These are phyloP conservation scores for Cystobasidiaceae sp. DNA, from an alignment of 1,284 basidiomycete species.

Conservation along the genomic window DNA sequence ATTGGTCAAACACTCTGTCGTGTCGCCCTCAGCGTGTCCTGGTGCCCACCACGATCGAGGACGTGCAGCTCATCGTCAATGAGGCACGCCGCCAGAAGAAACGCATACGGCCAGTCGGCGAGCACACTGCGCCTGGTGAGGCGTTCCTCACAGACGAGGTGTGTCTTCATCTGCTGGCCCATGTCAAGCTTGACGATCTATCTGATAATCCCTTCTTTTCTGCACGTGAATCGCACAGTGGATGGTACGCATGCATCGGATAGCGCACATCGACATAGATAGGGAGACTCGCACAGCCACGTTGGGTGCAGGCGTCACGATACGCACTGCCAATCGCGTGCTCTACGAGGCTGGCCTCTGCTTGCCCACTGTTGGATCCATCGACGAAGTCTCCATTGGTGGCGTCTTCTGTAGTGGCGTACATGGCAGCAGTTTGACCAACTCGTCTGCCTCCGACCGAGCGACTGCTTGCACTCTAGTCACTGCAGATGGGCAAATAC, in stretches of 20 bases:
- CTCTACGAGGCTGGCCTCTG: conserved; percentile 14
- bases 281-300: neutral
- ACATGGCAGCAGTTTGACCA: conserved; percentile 8
- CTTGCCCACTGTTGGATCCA: conserved; percentile 20
- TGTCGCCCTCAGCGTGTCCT: conserved; percentile 23
- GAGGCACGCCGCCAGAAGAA: conserved; percentile 2
- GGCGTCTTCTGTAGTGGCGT: neutral
- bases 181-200: neutral
- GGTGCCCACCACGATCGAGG: conserved; percentile 5
- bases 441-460: conserved; percentile 1
- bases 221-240: conserved; percentile 4
- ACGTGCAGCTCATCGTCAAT: conserved; percentile 12
- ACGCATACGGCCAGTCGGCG: conserved; percentile 16
- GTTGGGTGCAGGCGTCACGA: conserved; percentile 3
- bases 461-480: conserved; percentile 16
- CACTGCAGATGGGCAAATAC: conserved; percentile 11
- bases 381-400: conserved; percentile 19
- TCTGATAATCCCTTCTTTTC: neutral
- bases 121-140: conserved; percentile 21
- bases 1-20: conserved; percentile 20
- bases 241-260: conserved; percentile 1
- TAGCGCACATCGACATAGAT: neutral
- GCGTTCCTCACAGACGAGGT: conserved; percentile 23
- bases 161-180: neutral
- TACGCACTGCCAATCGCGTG: conserved; percentile 9